Evolutionary conservation across 768 basidiomycete genomes (phyloP).

Genomic region (Hypholoma fasciculare): DNA sequence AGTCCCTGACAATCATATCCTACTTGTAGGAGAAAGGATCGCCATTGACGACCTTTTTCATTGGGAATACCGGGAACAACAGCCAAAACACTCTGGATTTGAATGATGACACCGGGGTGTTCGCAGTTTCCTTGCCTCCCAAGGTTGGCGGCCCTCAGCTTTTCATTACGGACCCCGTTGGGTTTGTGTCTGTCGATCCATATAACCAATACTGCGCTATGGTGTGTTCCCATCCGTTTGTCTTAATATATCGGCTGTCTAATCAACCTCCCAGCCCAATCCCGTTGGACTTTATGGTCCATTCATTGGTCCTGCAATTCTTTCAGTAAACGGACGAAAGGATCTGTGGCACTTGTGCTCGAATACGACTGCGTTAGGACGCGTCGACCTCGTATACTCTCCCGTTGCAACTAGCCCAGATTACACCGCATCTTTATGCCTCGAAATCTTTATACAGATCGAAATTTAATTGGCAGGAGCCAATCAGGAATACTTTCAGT

Average conservation of each 20-base stretch:
- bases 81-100: no score
- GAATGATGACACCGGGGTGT: no score
- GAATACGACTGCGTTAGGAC: constrained; percentile 1
- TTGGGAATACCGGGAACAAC: no score
- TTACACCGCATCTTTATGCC: not conserved
- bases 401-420: not conserved
- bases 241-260: not conserved
- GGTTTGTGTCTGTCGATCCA: not conserved
- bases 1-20: no score
- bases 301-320: constrained; percentile 15
- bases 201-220: constrained; percentile 5
- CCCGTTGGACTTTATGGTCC: constrained; percentile 8
- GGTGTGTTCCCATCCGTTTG: not conserved
- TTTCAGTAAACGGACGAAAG: constrained; percentile 10
- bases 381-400: constrained; percentile 1
- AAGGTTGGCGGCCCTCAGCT: not conserved
- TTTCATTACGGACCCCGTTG: not conserved
- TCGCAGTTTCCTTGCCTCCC: not conserved
- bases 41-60: no score
- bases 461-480: not conserved
- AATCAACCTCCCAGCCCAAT: constrained; percentile 11
- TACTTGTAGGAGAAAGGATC: no score
- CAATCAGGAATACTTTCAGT: not conserved
- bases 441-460: not conserved
- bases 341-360: constrained; percentile 5